Conservation (phyloP, 1,284 basidiomycete genomes). For the Exobasidium rhododendri region DNA sequence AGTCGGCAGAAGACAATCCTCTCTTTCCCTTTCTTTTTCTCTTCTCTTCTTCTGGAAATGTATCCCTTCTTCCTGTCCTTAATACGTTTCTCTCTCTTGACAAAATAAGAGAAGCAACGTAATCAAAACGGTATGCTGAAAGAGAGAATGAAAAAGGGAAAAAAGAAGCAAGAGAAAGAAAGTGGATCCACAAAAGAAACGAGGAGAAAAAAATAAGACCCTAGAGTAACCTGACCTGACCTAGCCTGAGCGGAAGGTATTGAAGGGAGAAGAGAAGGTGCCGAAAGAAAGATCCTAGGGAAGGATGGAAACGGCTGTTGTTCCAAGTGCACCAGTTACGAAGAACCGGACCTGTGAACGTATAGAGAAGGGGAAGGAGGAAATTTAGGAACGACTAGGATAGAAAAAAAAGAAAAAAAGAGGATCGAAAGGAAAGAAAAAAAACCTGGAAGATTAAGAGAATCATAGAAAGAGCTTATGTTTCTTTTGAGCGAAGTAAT, state of each 20-base stretch:
- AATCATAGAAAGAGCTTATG: too few species aligned
- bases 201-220: too few species aligned
- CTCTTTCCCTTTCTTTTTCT: background rate
- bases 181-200: background rate
- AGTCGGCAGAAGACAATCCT: background rate
- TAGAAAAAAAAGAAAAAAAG: background rate
- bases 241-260: too few species aligned
- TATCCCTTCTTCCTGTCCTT: background rate
- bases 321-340: background rate
- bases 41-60: background rate
- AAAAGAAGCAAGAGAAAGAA: slow-evolving; percentile 4
- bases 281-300: background rate
- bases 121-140: too few species aligned
- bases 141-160: background rate
- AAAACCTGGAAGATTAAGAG: background rate
- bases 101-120: too few species aligned
- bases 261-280: background rate
- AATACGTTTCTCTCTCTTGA: too few species aligned
- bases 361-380: background rate
- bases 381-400: background rate
- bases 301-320: background rate
- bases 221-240: too few species aligned
- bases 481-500: too few species aligned
- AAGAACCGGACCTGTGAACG: background rate
- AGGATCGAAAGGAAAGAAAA: slow-evolving; percentile 1